Evolutionary conservation across 257 asterid genomes (phyloP), one percentile per base, ranked within the genome.

Genomic region (Nyctanthes arbortristis): DNA sequence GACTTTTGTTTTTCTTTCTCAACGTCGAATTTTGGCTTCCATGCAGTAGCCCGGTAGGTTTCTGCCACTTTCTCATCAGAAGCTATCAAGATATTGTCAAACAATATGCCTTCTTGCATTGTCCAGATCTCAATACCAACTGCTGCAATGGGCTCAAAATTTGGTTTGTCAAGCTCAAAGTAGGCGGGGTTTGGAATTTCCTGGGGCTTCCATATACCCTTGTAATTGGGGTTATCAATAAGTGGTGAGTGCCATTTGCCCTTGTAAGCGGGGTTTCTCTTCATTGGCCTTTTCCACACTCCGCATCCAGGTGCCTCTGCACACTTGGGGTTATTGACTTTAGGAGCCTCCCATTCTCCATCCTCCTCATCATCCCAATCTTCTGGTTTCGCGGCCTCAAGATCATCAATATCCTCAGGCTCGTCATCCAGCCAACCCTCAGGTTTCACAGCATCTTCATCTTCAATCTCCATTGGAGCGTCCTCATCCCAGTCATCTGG

Each of bases 291-390:
- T 84, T 86, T 93, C 99, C 99, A 93, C 82, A 83, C 96, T 4
- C 99, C 99, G 59, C 99, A 93, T 30, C 99, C 99, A 75, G 99
- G 96, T 70, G 88, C 96, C 66, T 82, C 96, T 0, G 67, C 75
- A 73, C 99, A 93, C 71, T 79, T 89, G 0, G 96, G 97, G 83
- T 93, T 93, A 68, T 91, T 93, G 34, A 86, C 66, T 67, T 93
- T 91, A 0, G 99, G 97, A 12, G 96, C 88, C 81, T 93, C 99
- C 99, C 99, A 93, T 49, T 83, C 92, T 71, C 99, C 99, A 80
- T 93, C 99, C 82, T 94, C 99, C 43, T 94, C 97, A 47, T 94
- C 97, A 66, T 89, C 99, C 99, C 99, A 94, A 57, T 94, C 99
- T 75, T 91, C 97, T 2, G 99, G 97, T 70, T 94, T 94, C 2